Base-by-base conservation (phyloP, 2,329 filamentous ascomycete genomes). In the Trichophaea hybrida region DNA sequence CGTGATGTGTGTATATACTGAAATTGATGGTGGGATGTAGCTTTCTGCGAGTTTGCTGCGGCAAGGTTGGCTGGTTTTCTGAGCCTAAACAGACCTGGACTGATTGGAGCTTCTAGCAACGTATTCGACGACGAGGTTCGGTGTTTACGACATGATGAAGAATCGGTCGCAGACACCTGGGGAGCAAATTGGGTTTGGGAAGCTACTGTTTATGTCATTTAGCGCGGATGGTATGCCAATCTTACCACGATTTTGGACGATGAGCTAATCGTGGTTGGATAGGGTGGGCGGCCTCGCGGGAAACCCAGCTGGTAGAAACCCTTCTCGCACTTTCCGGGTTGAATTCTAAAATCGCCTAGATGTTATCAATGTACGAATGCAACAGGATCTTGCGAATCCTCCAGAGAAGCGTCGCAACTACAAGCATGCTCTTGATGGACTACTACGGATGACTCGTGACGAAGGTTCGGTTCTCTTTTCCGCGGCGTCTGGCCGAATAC, bases 301-400 rank as follows among this genome's bases (percentile, higher is more conserved):
- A 13, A 35, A 34, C 33, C 13, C 50, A 8, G 50, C 50, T 35
- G 50, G 24, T 53, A n/a, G 50, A 12, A 46, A 46, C 13, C 10
- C 40, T 33, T 32, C 46, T 37, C 13, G 49, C 5, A 15, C 31
- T 6, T 15, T 51, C 48, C 48, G 31, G n/a, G 1, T 17, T 46
- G 40, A 6, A 10, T 46, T 17, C 40, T 46, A 93, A 65, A 98
- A 97, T 74, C 89, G 90, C 2, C 91, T 90, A 65, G 93, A 98
- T 72, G 89, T 98, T 37, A 78, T 96, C 69, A 98, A 98, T 73
- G 93, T 98, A 54, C 88, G 93, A 66, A 98, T 98, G 93, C 93
- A 98, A 75, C 88, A 94, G 74, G 93, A 85, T 68, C 62, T 62
- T 46, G 64, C 67, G 1, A 59, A 65, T n/a, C 60, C 66, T 10